phyloP scores from a whole-genome alignment of 768 basidiomycete species.

The Paxillus ammoniavirescens region DNA sequence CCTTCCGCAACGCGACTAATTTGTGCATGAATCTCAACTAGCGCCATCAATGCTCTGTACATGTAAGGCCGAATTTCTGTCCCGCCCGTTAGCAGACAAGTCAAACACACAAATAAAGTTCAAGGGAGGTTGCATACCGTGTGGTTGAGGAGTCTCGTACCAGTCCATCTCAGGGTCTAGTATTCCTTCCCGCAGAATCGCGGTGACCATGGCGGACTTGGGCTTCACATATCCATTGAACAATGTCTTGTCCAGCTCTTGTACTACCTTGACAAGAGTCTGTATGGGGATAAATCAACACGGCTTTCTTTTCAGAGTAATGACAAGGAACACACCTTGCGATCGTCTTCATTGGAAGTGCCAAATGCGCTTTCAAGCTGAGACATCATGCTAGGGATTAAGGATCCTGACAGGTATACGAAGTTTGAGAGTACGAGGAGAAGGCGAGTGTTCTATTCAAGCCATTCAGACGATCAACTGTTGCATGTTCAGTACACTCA shows the following conservation, averaged over 20 bases:
- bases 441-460: constrained; percentile 75
- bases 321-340: constrained; percentile 46
- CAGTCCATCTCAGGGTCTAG: constrained; percentile 84
- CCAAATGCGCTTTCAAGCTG: constrained; percentile 55
- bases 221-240: constrained; percentile 88
- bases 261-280: constrained; percentile 74
- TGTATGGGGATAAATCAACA: constrained; percentile 25
- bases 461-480: background rate
- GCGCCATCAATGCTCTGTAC: constrained; percentile 81
- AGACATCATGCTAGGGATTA: constrained; percentile 77
- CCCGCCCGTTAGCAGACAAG: constrained; percentile 8
- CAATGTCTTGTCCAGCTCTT: constrained; percentile 82
- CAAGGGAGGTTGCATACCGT: constrained; percentile 49
- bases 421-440: constrained; percentile 91
- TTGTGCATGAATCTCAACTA: constrained; percentile 92
- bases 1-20: constrained; percentile 77
- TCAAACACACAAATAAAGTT: background rate
- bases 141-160: constrained; percentile 91
- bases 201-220: constrained; percentile 65
- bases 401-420: constrained; percentile 61
- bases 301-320: background rate
- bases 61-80: constrained; percentile 94
- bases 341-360: constrained; percentile 63
- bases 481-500: constrained; percentile 32
- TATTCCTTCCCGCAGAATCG: constrained; percentile 76